Evolutionary conservation across 495 filamentous ascomycete genomes (phyloP).

Genomic region (Aspergillus sparsus): DNA sequence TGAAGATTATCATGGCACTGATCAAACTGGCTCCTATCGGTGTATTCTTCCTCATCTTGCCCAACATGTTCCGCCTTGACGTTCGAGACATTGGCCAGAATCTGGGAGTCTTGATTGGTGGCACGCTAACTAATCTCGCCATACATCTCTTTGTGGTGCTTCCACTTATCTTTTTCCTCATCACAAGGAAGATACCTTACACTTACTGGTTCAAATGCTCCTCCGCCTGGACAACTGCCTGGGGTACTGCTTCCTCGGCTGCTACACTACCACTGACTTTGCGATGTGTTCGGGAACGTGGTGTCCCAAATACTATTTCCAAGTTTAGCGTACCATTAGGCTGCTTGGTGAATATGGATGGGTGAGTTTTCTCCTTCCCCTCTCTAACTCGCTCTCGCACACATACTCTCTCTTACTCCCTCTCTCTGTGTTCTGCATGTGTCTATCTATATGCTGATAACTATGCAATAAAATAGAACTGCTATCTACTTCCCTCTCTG

Average conservation of each 20-base stretch:
- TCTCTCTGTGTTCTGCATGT: background rate
- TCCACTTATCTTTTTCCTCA: conserved; percentile 12
- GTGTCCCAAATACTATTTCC: conserved; percentile 14
- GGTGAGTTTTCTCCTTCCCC: background rate
- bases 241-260: conserved; percentile 14
- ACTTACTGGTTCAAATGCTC: conserved; percentile 15
- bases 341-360: conserved; percentile 20
- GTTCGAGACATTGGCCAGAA: conserved; percentile 14
- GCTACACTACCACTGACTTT: conserved; percentile 15
- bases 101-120: conserved; percentile 16
- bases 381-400: no score
- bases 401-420: background rate
- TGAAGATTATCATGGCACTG: conserved; percentile 14
- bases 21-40: conserved; percentile 17
- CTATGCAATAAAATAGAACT: background rate
- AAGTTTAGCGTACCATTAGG: conserved; percentile 17
- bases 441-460: background rate
- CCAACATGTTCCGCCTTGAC: conserved; percentile 19
- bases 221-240: conserved; percentile 8
- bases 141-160: conserved; percentile 16
- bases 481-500: conserved; percentile 20
- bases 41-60: conserved; percentile 18
- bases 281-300: conserved; percentile 1
- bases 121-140: conserved; percentile 8
- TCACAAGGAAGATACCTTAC: conserved; percentile 10